Evolutionary conservation across 352 stramenopile species (phyloP), one percentile per base, ranked within the genome.

Genomic region (Labyrinthula sp.): DNA sequence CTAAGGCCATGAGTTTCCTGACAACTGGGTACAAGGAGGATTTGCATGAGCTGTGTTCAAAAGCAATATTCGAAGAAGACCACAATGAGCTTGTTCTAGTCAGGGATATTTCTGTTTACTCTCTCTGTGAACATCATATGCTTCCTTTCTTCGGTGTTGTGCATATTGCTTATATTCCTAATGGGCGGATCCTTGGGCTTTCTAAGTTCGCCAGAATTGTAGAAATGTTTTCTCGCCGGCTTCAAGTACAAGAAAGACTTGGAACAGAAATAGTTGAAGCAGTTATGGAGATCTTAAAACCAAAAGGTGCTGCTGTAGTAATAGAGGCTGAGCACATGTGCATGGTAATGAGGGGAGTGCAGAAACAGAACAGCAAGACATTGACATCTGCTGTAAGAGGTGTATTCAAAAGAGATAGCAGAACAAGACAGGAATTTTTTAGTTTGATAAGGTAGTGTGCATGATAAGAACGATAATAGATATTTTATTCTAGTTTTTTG

Each of bases 51-150:
- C 75, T 93, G 27, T 63, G 92, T n/a, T 94, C 94, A 64, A 77
- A 88, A 33, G 90, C 88, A 0, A 71, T 99, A 9, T 99, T 98
- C 58, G 77, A 92, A 25, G 83, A 93, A 60, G 79, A 97, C 62
- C 60, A 66, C 52, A 79, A 94, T 59, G 75, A 92, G 55, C 95
- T 97, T 80, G 85, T 99, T 14, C 83, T 97, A 38, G 88, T 99
- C 7, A 80, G 84, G 47, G 83, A 98, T 65, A 98, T 99, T 66
- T 82, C 94, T 54, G 77, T 99, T 34, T 88, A 93, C 66, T 92
- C 72, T 54, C 75, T 97, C 63, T 99, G 90, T 58, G 90, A 99
- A 65, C 90, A 99, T 70, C 90, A 99, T 63, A 92, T 99, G 78
- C 77, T 99, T 33, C 90, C 90, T 15, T 98, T 99, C 64, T 83